Evolutionary conservation across 345 rosid genomes (phyloP).

Genomic region (Salix udensis): DNA sequence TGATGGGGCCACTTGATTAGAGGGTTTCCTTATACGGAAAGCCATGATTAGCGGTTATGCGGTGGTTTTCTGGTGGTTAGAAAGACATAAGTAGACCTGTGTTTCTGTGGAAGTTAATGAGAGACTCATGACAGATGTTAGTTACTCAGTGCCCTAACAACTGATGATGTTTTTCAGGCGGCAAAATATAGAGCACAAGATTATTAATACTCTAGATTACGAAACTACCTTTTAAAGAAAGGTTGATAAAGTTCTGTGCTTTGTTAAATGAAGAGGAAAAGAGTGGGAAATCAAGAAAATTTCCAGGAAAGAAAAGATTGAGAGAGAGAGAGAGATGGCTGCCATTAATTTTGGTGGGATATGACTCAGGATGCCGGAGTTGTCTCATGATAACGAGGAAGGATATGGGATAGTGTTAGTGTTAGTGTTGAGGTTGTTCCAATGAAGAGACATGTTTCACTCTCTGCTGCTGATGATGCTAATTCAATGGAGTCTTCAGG

Average conservation of each 20-base stretch:
- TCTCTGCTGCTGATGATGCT: conserved; percentile 24
- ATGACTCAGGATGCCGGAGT: conserved; percentile 17
- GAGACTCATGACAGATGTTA: background rate
- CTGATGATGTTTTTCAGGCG: conserved; percentile 9
- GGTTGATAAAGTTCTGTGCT: background rate
- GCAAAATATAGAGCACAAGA: conserved; percentile 7
- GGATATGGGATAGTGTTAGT: conserved; percentile 3
- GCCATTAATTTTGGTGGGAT: conserved; percentile 28
- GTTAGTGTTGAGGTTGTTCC: background rate
- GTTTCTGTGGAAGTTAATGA: background rate
- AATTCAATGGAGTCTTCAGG: conserved; percentile 33
- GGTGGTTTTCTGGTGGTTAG: background rate
- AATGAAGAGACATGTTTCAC: conserved; percentile 15
- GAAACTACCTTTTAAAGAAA: conserved; percentile 1
- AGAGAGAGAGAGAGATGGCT: conserved; percentile 32
- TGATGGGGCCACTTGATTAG: conserved; percentile 32
- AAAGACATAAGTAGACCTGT: background rate
- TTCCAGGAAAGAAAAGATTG: background rate
- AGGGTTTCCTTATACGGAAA: conserved; percentile 31
- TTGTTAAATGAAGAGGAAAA: background rate
- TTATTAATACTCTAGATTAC: background rate
- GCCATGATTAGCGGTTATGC: conserved; percentile 24
- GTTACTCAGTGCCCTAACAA: background rate
- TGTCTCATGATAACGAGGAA: conserved; percentile 7
- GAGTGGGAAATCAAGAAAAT: background rate